These are phyloP conservation scores for Gentiana macrophylla DNA, from an alignment of 257 asterid genomes.

Conservation along the genomic window DNA sequence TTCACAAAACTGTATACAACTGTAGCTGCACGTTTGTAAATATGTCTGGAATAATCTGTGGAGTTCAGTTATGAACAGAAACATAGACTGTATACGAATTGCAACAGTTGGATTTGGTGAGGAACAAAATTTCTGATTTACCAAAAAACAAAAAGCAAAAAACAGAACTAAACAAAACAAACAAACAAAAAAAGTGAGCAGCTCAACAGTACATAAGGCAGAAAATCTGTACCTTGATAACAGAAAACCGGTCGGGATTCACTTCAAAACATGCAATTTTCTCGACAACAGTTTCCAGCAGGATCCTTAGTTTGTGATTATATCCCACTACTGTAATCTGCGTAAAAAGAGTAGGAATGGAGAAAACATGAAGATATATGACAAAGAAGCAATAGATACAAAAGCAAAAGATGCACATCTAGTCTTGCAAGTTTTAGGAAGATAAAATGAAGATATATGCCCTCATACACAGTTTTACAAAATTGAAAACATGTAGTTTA, in stretches of 20 bases:
- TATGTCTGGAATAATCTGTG: too few species aligned
- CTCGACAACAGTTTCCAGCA: constrained; percentile 67
- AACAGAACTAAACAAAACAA: too few species aligned
- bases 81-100: too few species aligned
- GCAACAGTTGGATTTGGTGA: too few species aligned
- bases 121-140: neutral
- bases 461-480: too few species aligned
- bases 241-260: constrained; percentile 83
- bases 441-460: neutral
- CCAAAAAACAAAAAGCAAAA: neutral
- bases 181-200: neutral
- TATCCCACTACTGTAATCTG: constrained; percentile 88
- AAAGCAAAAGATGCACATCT: neutral
- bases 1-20: too few species aligned
- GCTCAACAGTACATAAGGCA: constrained; percentile 1
- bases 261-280: constrained; percentile 76
- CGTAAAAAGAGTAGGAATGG: constrained; percentile 2
- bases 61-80: too few species aligned
- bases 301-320: constrained; percentile 69
- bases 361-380: neutral
- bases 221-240: constrained; percentile 60
- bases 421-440: constrained; percentile 3
- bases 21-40: too few species aligned
- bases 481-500: too few species aligned
- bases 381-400: constrained; percentile 7